These are phyloP conservation scores for Solanum lycopersicoides DNA, from an alignment of 257 asterid genomes.

Conservation along the genomic window DNA sequence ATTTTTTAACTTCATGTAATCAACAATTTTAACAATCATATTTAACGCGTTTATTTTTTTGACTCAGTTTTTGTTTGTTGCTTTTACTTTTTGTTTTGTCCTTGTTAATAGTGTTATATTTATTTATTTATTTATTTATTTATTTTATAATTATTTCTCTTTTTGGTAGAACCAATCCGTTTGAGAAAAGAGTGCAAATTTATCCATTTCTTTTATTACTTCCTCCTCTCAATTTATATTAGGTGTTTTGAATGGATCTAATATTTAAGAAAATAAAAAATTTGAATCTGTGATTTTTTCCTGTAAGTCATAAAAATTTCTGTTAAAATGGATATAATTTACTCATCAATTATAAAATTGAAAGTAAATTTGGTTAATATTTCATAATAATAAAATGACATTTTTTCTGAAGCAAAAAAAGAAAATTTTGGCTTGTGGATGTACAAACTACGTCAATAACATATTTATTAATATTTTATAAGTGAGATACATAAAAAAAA, in stretches of 20 bases:
- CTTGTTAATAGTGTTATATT: neutral
- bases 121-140: neutral
- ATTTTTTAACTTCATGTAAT: neutral
- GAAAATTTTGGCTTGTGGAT: neutral
- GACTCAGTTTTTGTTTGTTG: neutral
- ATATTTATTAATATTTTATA: neutral
- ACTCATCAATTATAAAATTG: neutral
- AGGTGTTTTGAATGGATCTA: neutral
- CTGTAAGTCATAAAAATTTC: neutral
- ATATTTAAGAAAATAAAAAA: neutral
- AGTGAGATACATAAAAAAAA: accelerated
- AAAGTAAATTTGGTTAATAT: neutral
- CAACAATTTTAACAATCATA: neutral
- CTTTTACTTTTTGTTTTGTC: neutral
- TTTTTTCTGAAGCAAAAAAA: neutral
- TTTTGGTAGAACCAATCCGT: neutral
- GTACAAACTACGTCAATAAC: neutral
- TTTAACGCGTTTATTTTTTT: neutral
- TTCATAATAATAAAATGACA: neutral
- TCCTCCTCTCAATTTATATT: neutral
- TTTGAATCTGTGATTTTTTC: neutral
- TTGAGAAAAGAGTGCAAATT: neutral
- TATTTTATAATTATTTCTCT: neutral
- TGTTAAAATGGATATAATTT: neutral
- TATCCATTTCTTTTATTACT: neutral